Percentiles rank a stretch among this genome's conserved stretches.
Conservation (phyloP, 2,329 filamentous ascomycete species). For the Neocatenulostroma microsporum region DNA sequence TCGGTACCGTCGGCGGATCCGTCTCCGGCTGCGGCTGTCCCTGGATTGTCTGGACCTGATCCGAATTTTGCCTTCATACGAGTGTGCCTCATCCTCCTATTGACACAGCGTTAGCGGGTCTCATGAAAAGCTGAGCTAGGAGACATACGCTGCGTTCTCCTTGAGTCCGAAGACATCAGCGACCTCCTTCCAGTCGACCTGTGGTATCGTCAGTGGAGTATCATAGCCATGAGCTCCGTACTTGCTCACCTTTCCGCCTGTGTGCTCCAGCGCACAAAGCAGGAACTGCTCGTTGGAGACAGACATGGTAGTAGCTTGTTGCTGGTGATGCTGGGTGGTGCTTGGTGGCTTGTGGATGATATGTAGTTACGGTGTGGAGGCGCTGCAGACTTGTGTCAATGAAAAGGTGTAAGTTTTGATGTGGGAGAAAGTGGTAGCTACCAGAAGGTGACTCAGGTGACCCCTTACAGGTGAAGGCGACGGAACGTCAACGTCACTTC, state of each 20-base stretch:
- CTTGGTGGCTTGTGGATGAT: not conserved
- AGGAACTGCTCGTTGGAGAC: constrained; percentile 11
- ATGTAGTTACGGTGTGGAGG: not conserved
- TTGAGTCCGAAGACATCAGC: constrained; percentile 10
- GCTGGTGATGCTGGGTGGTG: constrained; percentile 3
- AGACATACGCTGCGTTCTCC: constrained; percentile 10
- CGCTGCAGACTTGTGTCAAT: not conserved
- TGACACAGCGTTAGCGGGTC: not conserved
- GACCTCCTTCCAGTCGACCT: constrained; percentile 13
- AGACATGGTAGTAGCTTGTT: constrained; percentile 1
- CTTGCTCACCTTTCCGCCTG: constrained; percentile 7
- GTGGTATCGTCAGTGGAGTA: not conserved
- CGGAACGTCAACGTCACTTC: too few relatives aligned
- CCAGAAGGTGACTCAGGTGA: not conserved
- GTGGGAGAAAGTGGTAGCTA: not conserved
- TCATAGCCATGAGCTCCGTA: not conserved
- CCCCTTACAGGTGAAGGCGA: too few relatives aligned
- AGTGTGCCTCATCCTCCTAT: constrained; percentile 10
- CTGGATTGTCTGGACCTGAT: not conserved
- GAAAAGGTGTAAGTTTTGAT: not conserved
- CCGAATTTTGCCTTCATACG: constrained; percentile 12
- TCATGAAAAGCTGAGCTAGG: not conserved
- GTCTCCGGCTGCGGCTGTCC: not conserved
- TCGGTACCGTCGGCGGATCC: constrained; percentile 4
- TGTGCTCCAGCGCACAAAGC: constrained; percentile 9